A percentile compares a stretch with the other conserved stretches of the same genome.
phyloP scores from a whole-genome alignment of 306 rosid genomes.

The Vigna hirtella region DNA sequence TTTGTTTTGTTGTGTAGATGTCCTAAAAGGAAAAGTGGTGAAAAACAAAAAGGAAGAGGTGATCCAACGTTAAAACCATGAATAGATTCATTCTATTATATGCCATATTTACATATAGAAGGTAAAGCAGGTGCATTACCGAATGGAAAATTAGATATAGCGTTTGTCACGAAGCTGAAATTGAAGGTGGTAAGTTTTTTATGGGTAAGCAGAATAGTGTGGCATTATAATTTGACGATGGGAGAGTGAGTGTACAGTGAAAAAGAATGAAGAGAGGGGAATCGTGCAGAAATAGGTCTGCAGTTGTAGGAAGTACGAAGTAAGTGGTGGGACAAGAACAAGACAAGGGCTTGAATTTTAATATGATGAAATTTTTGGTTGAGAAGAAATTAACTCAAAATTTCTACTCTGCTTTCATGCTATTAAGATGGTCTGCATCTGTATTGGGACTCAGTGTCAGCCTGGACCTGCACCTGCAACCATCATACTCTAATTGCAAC shows the following conservation, averaged over 20 bases:
- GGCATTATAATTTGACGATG: constrained; percentile 1
- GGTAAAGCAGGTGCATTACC: constrained; percentile 11
- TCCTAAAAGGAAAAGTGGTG: background rate
- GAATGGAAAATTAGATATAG: constrained; percentile 9
- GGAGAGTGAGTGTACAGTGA: constrained; percentile 2
- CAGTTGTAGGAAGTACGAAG: constrained; percentile 34
- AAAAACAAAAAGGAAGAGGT: background rate
- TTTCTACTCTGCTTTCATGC: constrained; percentile 39
- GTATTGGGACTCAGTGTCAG: constrained; percentile 33
- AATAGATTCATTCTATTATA: constrained; percentile 5
- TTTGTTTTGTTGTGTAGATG: background rate
- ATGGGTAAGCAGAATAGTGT: constrained; percentile 7
- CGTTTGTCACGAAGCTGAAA: constrained; percentile 45
- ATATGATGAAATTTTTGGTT: constrained; percentile 37
- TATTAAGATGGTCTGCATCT: constrained; percentile 37
- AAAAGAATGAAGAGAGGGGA: constrained; percentile 36
- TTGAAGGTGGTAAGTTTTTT: constrained; percentile 12
- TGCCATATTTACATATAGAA: constrained; percentile 8
- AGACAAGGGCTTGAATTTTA: background rate
- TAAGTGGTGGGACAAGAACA: constrained; percentile 48
- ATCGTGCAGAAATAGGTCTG: constrained; percentile 38
- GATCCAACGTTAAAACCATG: constrained; percentile 7
- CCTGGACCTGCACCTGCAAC: constrained; percentile 39
- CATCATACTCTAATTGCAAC: constrained; percentile 36
- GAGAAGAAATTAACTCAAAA: constrained; percentile 36